A percentile compares a stretch with the other conserved stretches of the same genome.
Evolutionary conservation across 768 basidiomycete species (phyloP).

Genomic region (Suillus brevipes): DNA sequence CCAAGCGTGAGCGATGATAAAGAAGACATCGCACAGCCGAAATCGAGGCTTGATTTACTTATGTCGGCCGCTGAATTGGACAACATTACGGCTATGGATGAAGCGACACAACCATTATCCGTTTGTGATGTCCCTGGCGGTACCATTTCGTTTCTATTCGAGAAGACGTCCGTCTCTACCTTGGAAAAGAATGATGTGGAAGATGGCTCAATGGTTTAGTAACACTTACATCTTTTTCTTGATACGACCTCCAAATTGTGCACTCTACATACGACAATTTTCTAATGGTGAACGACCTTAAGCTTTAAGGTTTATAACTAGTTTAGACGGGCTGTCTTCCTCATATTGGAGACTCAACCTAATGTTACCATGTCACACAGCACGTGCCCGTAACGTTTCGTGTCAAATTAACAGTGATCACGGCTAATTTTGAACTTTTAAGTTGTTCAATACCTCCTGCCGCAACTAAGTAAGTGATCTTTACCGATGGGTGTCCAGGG

Average conservation of each 20-base stretch:
- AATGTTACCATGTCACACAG: background rate
- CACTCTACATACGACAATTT: background rate
- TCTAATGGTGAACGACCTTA: background rate
- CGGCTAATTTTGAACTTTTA: background rate
- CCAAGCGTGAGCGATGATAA: constrained; percentile 18
- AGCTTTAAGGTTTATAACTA: background rate
- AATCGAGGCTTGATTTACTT: constrained; percentile 34
- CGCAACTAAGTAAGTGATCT: background rate
- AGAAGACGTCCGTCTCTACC: constrained; percentile 44
- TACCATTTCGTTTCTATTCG: constrained; percentile 75
- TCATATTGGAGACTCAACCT: background rate
- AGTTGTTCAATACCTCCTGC: background rate
- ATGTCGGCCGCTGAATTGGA: constrained; percentile 50
- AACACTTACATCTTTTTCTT: background rate
- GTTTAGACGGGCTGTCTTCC: too few relatives aligned
- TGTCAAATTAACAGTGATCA: background rate
- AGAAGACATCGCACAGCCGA: constrained; percentile 15
- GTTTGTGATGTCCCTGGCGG: constrained; percentile 60
- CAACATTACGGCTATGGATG: constrained; percentile 41
- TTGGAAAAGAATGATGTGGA: constrained; percentile 16
- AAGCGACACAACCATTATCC: constrained; percentile 34
- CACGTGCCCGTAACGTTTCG: constrained; percentile 3
- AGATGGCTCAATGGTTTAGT: background rate
- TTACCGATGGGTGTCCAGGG: constrained; percentile 25
- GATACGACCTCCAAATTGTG: constrained; percentile 1